Base-by-base conservation (phyloP, 129 eudicot species). In the Rutidosis leptorrhynchoides region DNA sequence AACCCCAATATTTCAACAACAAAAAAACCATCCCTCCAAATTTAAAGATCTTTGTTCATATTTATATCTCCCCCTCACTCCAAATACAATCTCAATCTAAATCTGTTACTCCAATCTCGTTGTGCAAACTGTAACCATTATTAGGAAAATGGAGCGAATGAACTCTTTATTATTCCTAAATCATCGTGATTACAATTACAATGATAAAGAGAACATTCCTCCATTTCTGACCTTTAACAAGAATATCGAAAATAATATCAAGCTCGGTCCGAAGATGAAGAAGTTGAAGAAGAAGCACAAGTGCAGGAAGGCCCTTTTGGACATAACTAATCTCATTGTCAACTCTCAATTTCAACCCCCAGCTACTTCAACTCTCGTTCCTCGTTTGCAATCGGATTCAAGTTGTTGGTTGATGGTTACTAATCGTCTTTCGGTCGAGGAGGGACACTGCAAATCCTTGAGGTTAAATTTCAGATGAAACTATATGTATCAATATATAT, bases 391-490 rank as follows among this genome's bases (percentile, higher is more conserved):
- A 7, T 17, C 48, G 9, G 29, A 23, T 21, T 21, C 58, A 37
- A 24, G 9, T 19, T 42, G 12, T 58, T 23, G 10, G 14, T 15
- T 22, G 15, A 0, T 24, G 3, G n/a, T 28, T 21, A 35, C 20
- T 69, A 16, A 58, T 26, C 33, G 21, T 2, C 15, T 0, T 15
- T 60, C 49, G 21, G n/a, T 61, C 1, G 42, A 61, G 25, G 52
- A 49, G 17, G 15, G 53, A 10, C 69, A 42, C 52, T 6, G 56
- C 45, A 53, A 35, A 52, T 52, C 46, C 56, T 16, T 35, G 54
- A 69, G 54, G 55, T 63, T 63, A 51, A 7, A 14, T 62, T 62
- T 62, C 51, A 72, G 77, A 72, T 72, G 14, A 53, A 25, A 1
- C 25, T 57, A 57, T 26, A 57, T 57, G 26, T 26, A 57, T 57